Percentiles rank a stretch among this genome's conserved stretches.
phyloP scores from a whole-genome alignment of 1,139 yeast species.

The Diutina pseudorugosa region DNA sequence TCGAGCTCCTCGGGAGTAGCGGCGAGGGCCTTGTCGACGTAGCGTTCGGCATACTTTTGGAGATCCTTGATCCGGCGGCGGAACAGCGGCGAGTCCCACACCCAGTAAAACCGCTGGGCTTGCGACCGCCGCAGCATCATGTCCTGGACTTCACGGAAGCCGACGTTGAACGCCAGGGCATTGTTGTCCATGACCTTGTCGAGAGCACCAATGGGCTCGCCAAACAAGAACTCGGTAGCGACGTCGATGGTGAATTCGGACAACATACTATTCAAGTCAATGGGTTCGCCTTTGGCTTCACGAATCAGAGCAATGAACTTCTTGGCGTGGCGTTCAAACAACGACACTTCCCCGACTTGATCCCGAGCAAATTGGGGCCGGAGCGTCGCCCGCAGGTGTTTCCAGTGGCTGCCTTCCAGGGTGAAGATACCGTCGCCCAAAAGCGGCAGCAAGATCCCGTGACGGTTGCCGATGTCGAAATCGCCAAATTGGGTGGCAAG shows the following conservation, averaged over 20 bases:
- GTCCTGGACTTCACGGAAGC: conserved; percentile 21
- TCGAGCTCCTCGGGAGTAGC: background rate
- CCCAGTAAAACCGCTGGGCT: conserved; percentile 17
- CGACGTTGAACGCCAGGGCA: conserved; percentile 13
- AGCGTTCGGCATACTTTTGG: conserved; percentile 1
- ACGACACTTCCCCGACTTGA: background rate
- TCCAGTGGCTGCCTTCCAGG: background rate
- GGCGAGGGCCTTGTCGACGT: background rate
- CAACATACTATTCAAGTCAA: conserved; percentile 38
- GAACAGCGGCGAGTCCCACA: conserved; percentile 20
- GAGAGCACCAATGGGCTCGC: conserved; percentile 12
- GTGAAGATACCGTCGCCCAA: conserved; percentile 4
- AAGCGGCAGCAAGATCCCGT: conserved; percentile 1
- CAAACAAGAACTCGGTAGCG: conserved; percentile 48
- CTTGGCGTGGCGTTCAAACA: background rate
- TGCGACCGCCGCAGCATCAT: conserved; percentile 19
- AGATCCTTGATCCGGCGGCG: conserved; percentile 14
- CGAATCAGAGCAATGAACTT: background rate
- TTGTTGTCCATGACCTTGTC: background rate
- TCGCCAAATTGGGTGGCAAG: conserved; percentile 3
- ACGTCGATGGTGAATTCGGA: conserved; percentile 43
- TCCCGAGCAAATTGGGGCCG: conserved; percentile 1
- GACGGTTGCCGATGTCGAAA: conserved; percentile 2
- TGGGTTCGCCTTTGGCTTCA: conserved; percentile 10
- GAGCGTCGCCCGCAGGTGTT: background rate